Evolutionary conservation across 371 early-diverging fungal species (phyloP).

Genomic region (Mucor irregularis): DNA sequence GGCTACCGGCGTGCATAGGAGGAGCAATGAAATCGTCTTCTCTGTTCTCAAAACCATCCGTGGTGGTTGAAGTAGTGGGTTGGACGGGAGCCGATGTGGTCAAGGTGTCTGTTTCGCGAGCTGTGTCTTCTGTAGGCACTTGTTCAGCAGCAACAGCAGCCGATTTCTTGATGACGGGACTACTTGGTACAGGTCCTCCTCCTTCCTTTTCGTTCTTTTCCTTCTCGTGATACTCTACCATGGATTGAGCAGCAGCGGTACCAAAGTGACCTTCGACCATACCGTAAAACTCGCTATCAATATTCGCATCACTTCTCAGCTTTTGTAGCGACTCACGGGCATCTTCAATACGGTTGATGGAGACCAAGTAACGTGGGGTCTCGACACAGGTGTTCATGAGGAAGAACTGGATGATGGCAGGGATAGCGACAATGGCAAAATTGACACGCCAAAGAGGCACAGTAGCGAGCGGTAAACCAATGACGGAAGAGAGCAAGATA

Average conservation of each 20-base stretch:
- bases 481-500: conserved; percentile 62
- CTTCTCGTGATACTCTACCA: background rate
- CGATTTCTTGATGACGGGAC: background rate
- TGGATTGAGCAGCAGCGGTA: background rate
- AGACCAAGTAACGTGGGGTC: conserved; percentile 74
- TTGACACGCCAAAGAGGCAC: conserved; percentile 72
- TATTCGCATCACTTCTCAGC: conserved; percentile 38
- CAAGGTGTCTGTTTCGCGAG: too few relatives aligned
- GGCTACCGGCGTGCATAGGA: background rate
- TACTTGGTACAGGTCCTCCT: background rate
- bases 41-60: background rate
- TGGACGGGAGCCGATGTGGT: too few relatives aligned
- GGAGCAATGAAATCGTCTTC: background rate
- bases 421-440: conserved; percentile 64
- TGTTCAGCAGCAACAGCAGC: background rate
- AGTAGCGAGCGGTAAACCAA: conserved; percentile 59
- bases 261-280: conserved; percentile 18
- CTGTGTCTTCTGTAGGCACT: background rate
- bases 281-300: conserved; percentile 18
- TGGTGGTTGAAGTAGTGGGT: background rate
- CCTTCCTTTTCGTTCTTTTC: background rate
- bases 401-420: conserved; percentile 67
- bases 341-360: conserved; percentile 53
- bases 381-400: conserved; percentile 75
- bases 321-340: conserved; percentile 53